phyloP scores from a whole-genome alignment of 75 land plant genomes.

The Cunninghamia lanceolata region DNA sequence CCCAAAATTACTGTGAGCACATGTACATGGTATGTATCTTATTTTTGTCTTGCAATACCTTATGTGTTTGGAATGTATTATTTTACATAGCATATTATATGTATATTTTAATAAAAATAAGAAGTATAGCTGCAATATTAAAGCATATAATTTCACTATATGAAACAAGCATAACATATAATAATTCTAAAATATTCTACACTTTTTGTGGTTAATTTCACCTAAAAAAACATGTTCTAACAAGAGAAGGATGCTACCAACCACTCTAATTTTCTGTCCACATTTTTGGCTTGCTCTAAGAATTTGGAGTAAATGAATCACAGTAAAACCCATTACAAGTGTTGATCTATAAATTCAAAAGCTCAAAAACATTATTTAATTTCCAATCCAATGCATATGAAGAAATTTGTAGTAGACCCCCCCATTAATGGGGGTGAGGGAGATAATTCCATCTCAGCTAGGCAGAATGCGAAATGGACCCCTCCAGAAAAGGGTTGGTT shows the following conservation, averaged over 20 bases:
- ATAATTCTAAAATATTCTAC: constrained; percentile 41
- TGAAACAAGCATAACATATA: constrained; percentile 39
- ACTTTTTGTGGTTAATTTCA: background rate
- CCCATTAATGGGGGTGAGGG: too few relatives aligned
- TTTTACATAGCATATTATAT: background rate
- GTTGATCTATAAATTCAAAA: too few relatives aligned
- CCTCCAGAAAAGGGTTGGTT: too few relatives aligned
- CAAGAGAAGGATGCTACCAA: constrained; percentile 32
- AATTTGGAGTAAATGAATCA: too few relatives aligned
- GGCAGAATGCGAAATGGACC: too few relatives aligned
- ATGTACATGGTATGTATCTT: background rate
- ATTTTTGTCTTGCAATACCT: background rate
- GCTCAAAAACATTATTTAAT: background rate
- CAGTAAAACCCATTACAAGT: too few relatives aligned
- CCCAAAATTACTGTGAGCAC: too few relatives aligned
- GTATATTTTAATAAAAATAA: too few relatives aligned
- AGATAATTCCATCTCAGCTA: too few relatives aligned
- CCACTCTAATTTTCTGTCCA: too few relatives aligned
- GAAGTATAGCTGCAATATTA: background rate
- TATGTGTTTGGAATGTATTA: background rate
- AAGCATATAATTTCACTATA: background rate
- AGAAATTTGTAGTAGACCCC: too few relatives aligned
- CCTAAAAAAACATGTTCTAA: background rate
- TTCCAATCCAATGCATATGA: background rate
- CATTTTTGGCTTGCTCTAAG: too few relatives aligned